Evolutionary conservation across 2,329 filamentous ascomycete species (phyloP).

Genomic region (Trichophyton mentagrophytes): DNA sequence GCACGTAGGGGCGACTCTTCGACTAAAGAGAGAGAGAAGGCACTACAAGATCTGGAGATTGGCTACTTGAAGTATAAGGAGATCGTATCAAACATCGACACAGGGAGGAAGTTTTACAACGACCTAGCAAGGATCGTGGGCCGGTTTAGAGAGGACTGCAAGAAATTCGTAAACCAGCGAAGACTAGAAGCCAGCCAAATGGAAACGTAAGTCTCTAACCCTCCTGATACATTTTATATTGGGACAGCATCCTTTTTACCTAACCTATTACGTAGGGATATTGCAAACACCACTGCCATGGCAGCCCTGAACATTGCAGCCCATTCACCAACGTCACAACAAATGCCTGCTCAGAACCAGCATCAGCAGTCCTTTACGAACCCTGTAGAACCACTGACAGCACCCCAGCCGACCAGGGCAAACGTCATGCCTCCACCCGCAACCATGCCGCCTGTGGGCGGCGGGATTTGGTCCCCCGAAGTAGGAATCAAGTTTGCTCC

Average conservation of each 20-base stretch:
- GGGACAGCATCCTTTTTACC: no score
- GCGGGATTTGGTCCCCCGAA: constrained; percentile 63
- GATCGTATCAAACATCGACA: constrained; percentile 80
- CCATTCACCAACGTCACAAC: constrained; percentile 34
- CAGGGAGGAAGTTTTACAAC: constrained; percentile 92
- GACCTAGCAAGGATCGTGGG: constrained; percentile 80
- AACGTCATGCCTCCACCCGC: constrained; percentile 19
- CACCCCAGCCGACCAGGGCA: constrained; percentile 1
- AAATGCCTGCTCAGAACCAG: constrained; percentile 27
- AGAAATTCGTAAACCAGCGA: constrained; percentile 65
- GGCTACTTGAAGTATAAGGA: constrained; percentile 96
- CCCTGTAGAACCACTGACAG: constrained; percentile 40
- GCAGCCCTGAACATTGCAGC: constrained; percentile 40
- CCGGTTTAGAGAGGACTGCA: constrained; percentile 68
- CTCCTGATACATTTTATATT: no score
- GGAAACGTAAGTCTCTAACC: constrained; percentile 49
- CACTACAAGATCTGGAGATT: constrained; percentile 75
- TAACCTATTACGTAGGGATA: constrained; percentile 32
- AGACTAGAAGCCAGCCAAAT: constrained; percentile 67
- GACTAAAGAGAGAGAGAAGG: constrained; percentile 65
- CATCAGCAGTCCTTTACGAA: constrained; percentile 22
- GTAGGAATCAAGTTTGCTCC: constrained; percentile 67
- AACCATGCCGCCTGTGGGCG: constrained; percentile 19
- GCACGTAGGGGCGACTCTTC: constrained; percentile 56
- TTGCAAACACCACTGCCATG: constrained; percentile 44